Evolutionary conservation across 2,329 filamentous ascomycete genomes (phyloP), one percentile per base, ranked within the genome.

Genomic region (Neopestalotiopsis clavispora): DNA sequence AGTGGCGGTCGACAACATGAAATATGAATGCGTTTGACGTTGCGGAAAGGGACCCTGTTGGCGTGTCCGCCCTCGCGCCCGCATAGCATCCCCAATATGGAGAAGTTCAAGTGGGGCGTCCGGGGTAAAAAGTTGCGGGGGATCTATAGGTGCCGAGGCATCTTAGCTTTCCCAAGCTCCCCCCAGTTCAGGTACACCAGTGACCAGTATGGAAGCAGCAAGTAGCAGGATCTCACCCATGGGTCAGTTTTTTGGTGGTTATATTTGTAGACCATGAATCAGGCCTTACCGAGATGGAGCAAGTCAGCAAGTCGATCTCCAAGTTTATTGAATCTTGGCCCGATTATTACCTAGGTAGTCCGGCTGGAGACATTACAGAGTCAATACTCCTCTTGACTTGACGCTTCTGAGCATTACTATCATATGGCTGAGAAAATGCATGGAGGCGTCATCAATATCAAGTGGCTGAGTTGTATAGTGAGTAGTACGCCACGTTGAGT

Each of bases 111-210:
- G 71, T 70, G 72, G 74, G 73, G 74, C 70, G 69, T 69, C 67
- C 70, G 71, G 70, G 69, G 72, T 74, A 69, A 42, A 69, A 42
- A 34, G 20, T 66, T 69, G 70, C 42, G 71, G 71, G 72, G 71
- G 40, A 68, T 70, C 23, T 59, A 72, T 42, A 17, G 49, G 42
- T 74, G 69, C 76, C 76, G 72, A 77, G 75, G 76, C 72, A 76
- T 69, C 68, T 73, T 66, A 40, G 20, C 32, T 40, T 5, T 34
- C 14, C 12, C 2, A 17, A 30, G 20, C 20, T 23, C 23, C 23
- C 23, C 23, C 17, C 49, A 56, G 10, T 7, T 38, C 34, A 38
- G 34, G 6, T 38, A 38, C 34, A 7, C 34, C 6, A 38, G 34
- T 10, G 23, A 28, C 23, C 23, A 28, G 23, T 28, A 28, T 28